Evolutionary conservation across 2,329 filamentous ascomycete species (phyloP), one percentile per base, ranked within the genome.

Genomic region (Aspergillus vadensis): DNA sequence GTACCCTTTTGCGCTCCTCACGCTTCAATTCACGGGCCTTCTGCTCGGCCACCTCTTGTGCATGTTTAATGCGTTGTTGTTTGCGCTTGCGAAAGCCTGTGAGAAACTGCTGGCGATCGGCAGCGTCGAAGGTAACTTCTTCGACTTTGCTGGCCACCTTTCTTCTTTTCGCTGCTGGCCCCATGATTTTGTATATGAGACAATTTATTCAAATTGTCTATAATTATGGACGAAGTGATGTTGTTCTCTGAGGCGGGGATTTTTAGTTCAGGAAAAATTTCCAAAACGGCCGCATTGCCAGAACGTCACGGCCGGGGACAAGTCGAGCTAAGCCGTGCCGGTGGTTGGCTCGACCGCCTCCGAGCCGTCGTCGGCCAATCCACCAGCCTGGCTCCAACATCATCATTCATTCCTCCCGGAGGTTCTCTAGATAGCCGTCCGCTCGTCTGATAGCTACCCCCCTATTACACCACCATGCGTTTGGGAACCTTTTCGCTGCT

Each of bases 1-100:
- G 27, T 80, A 94, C 94, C 86, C 92, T 88, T 75, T 88, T 90
- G 68, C 94, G 83, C 59, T 89, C 81, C 60, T 85, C 81, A 59
- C 93, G 84, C 72, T 85, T 91, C 74, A 97, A 93, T 70, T 92
- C 86, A 53, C 88, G 87, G 51, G 88, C 92, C 73, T 85, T 88
- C 76, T 91, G 89, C 49, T 86, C 88, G 3, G 91, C 91, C 68
- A 90, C 83, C 67, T 95, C 92, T 72, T 95, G 90, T 1, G 94
- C 94, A 76, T 88, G 83, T 80, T 96, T 96, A 67, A 88, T 87
- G 39, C 95, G 86, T 75, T 92, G 90, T 56, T 91, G 80, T 77
- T 97, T 98, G 76, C 95, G 89, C 83, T 98, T 99, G 81, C 94
- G 93, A 79, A 99, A 99, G 2, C 95, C 95, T 0, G 92, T 97